Conservation (phyloP, 2,329 filamentous ascomycete genomes). For the Xylariaceae sp. region DNA sequence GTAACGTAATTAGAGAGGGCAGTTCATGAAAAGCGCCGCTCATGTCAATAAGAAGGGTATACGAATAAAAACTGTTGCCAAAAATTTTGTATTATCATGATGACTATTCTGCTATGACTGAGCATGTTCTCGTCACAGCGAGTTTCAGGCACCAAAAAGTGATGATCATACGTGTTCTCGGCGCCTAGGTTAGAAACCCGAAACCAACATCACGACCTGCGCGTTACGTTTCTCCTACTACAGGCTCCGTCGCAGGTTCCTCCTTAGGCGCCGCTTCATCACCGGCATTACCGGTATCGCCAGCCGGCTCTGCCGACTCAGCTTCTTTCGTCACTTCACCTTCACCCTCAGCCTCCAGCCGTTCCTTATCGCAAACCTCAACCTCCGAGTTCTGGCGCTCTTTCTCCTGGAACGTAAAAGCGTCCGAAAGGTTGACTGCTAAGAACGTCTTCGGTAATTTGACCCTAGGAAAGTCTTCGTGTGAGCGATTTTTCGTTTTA, state of each 20-base stretch:
- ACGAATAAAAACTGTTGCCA: too few species aligned
- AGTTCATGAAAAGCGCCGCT: too few species aligned
- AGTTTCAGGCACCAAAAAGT: too few species aligned
- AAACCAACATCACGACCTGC: too few species aligned
- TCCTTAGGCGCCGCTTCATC: constrained; percentile 16
- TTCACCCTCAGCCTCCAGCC: constrained; percentile 23
- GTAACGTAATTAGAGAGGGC: too few species aligned
- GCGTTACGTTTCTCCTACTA: background rate
- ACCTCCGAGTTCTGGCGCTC: constrained; percentile 47
- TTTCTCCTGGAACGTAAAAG: constrained; percentile 54
- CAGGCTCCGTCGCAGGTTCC: background rate
- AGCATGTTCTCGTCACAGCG: too few species aligned
- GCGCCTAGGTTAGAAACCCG: too few species aligned
- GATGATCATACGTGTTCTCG: too few species aligned
- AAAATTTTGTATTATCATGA: too few species aligned
- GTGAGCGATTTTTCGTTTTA: constrained; percentile 12
- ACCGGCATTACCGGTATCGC: constrained; percentile 13
- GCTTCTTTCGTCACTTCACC: constrained; percentile 26
- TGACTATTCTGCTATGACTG: too few species aligned
- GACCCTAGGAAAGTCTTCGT: constrained; percentile 40
- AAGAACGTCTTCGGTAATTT: constrained; percentile 63
- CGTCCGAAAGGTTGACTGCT: constrained; percentile 59
- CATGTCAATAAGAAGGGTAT: too few species aligned
- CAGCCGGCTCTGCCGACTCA: constrained; percentile 16
- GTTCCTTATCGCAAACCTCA: constrained; percentile 47